Base-by-base conservation (phyloP, 805 yeast genomes). In the Cyberlindnera americana region DNA sequence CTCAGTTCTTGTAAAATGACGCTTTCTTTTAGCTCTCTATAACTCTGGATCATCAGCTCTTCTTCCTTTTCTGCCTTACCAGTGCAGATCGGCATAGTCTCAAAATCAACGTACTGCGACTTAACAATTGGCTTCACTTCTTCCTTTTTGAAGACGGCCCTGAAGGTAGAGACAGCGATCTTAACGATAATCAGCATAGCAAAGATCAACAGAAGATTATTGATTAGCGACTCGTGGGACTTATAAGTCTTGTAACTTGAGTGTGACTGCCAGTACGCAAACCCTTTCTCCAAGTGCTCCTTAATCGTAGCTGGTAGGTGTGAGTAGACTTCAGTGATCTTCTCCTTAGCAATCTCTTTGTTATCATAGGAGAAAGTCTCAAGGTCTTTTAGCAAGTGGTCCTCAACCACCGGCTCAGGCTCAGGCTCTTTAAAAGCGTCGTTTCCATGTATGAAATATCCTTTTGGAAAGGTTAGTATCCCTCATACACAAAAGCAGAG, bases 11-110 rank as follows among this genome's bases (percentile, higher is more conserved):
- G n/a, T 12, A 41, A 19, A 10, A 41, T 41, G 4, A 28, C 31
- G 21, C 35, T 37, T 2, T 35, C 31, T 13, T 33, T 21, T 34
- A 33, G 25, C 22, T 30, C 27, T 16, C 17, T 34, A 26, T 47
- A 47, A 8, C 32, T 17, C 28, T 41, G 10, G 19, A 31, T 8
- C 17, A 47, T 28, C 16, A 37, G 14, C 18, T 33, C 40, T 14
- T 47, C 50, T 29, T 47, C 50, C 10, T 18, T 21, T n/a, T 43
- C 44, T 4, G 38, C 46, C 19, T 29, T 47, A 1, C 46, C 50
- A 16, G 36, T 29, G 24, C 50, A 47, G 12, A 33, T 7, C 6
- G 48, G 48, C 15, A 43, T 36, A 9, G 43, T 38, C 19, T 47
- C 47, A 26, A 47, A 47, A 12, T 37, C 45, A 8, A 47, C 43